Base-by-base conservation (phyloP, 768 basidiomycete genomes). In the Lactifluus echinatus region DNA sequence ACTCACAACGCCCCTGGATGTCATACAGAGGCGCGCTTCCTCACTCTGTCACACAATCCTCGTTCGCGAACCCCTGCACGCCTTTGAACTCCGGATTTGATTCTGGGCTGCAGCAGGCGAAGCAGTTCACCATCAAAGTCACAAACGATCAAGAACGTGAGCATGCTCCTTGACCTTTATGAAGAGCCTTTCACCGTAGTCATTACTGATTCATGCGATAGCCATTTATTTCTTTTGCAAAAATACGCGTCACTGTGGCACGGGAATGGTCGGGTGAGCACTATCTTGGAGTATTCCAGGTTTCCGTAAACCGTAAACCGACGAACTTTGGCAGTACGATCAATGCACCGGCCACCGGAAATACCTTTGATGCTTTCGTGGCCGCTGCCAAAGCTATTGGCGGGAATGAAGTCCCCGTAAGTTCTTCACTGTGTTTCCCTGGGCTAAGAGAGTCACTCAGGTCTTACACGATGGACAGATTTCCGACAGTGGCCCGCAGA, bases 191-290 rank as follows among this genome's bases (percentile, higher is more conserved):
- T 26, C 24, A n/a, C 29, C 15, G 29, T 29, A 14, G 7, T 39
- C 8, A 2, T 51, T 31, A 33, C 28, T n/a, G 23, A 4, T 19
- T 15, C 23, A 37, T 33, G 2, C 31, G 57, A 17, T 55, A 81
- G 79, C 79, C 19, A 77, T 82, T 54, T 82, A 76, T 75, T 81
- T 76, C 76, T 75, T 76, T 65, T 81, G 80, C 72, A 79, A 80
- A 66, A 67, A 71, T 54, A 50, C 64, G 10, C 39, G 34, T 2
- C 79, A 82, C 64, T 82, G 80, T 62, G 76, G 75, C n/a, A 53
- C 72, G 58, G 80, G 80, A 23, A 76, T 79, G 76, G 76, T 79
- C 28, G 76, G 74, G 58, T 72, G 67, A 63, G 67, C 52, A 8
- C 52, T 21, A 4, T 4, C 23, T 54, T 8, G 26, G 8, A 15